Base-by-base conservation (phyloP, 1,284 basidiomycete genomes). In the Malassezia caprae region DNA sequence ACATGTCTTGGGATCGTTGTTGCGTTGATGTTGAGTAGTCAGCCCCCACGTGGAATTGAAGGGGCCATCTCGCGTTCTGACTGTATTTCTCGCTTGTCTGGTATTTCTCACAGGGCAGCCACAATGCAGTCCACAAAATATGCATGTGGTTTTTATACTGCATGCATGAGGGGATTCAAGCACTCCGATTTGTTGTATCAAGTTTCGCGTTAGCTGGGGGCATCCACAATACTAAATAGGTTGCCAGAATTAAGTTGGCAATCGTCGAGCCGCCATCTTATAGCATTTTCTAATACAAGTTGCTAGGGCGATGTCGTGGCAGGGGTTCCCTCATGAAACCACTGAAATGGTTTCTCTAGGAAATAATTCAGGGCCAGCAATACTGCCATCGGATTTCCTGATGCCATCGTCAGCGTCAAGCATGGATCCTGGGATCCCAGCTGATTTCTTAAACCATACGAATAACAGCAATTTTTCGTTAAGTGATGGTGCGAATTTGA, bases 1-100 rank as follows among this genome's bases (percentile, higher is more conserved):
- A 47, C 68, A 71, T 71, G 17, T 21, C 37, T 15, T 21, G 1
- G 8, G n/a, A 21, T 21, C 37, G 37, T 5, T 39, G 37, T 39
- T 8, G 17, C 32, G 13, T 35, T 35, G 2, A 19, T 21, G 37
- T 39, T 17, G 37, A 39, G 37, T 19, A 12, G 37, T 8, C 19
- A 19, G 17, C n/a, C 11, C 8, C 37, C 37, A 39, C 37, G 37
- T 21, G 37, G 10, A 21, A 17, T 7, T 3, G 15, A 13, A 13
- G 32, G 17, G 15, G 4, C 8, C 17, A 17, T 15, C 32, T 26
- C 24, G 24, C 24, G 7, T 26, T 26, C 24, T 26, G 24, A 3
- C 24, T 4, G 32, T 2, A 17, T 15, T 35, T 15, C 32, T 19
- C 13, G n/a, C n/a, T 34, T 31, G 24, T 4, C 11, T 5, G 4